Percentiles rank a stretch among this genome's conserved stretches.
Conservation (phyloP, 2,329 filamentous ascomycete genomes). For the Pseudogymnoascus sp. region DNA sequence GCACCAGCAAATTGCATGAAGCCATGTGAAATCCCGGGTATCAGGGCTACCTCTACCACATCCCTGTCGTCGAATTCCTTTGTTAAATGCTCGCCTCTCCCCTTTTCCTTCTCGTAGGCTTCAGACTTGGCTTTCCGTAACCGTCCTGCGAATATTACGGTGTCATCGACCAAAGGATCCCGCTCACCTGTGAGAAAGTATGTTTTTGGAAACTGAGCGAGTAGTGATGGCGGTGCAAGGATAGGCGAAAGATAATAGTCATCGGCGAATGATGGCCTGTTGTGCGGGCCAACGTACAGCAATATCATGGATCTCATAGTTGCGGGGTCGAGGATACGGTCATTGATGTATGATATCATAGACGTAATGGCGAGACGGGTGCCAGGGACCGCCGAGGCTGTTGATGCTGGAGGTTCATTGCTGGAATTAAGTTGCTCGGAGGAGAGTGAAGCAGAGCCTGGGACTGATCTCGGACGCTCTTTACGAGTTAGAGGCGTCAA, state of each 20-base stretch:
- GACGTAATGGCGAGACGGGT: conserved; percentile 90
- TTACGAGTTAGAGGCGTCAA: conserved; percentile 8
- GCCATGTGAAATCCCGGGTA: conserved; percentile 86
- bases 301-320: conserved; percentile 99
- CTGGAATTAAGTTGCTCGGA: not conserved
- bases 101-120: conserved; percentile 41
- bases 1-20: conserved; percentile 86
- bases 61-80: conserved; percentile 64
- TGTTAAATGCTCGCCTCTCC: conserved; percentile 41
- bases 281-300: conserved; percentile 88
- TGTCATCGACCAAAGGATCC: conserved; percentile 93
- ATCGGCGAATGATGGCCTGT: conserved; percentile 83
- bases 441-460: not conserved
- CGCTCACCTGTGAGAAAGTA: conserved; percentile 93
- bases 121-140: conserved; percentile 71
- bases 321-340: conserved; percentile 87
- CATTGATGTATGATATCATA: conserved; percentile 98
- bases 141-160: conserved; percentile 87
- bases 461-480: not conserved
- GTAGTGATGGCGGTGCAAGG: conserved; percentile 74
- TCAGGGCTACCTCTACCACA: conserved; percentile 71
- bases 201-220: conserved; percentile 85
- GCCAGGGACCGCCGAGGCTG: not conserved
- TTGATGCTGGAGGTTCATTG: not conserved
- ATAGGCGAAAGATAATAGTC: conserved; percentile 89